Percentiles rank a stretch among this genome's conserved stretches.
Evolutionary conservation across 2,329 filamentous ascomycete species (phyloP).

Genomic region (Nakataea oryzae): DNA sequence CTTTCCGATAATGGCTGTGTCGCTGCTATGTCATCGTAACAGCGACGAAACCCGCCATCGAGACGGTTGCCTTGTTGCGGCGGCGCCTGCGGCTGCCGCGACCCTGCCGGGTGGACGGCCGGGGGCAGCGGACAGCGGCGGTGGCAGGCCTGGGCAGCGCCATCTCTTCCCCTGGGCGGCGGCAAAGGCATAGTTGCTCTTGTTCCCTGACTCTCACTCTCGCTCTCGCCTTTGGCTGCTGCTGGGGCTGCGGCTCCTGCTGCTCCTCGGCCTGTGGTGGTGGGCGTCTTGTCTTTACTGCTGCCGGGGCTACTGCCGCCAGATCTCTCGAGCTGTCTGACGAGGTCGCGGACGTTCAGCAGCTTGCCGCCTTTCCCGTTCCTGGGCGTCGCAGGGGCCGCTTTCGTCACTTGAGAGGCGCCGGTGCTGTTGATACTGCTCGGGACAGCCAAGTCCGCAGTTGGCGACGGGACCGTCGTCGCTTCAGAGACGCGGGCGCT

Average conservation of each 20-base stretch:
- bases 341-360: conserved; percentile 18
- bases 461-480: background rate
- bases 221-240: background rate
- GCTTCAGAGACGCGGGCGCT: too few species aligned
- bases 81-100: background rate
- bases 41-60: background rate
- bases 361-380: background rate
- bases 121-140: background rate
- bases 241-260: too few species aligned
- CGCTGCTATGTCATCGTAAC: background rate
- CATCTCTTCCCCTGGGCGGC: background rate
- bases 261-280: too few species aligned
- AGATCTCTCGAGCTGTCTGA: conserved; percentile 19
- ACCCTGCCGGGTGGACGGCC: too few species aligned
- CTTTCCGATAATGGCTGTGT: too few species aligned
- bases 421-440: background rate
- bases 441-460: too few species aligned
- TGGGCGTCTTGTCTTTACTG: too few species aligned
- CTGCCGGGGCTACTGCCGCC: conserved; percentile 1
- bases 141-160: background rate
- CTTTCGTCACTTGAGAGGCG: background rate
- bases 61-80: background rate
- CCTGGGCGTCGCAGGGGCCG: conserved; percentile 5
- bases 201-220: background rate
- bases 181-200: background rate